Evolutionary conservation across 805 yeast genomes (phyloP).

Genomic region (Kluyveromyces nonfermentans): DNA sequence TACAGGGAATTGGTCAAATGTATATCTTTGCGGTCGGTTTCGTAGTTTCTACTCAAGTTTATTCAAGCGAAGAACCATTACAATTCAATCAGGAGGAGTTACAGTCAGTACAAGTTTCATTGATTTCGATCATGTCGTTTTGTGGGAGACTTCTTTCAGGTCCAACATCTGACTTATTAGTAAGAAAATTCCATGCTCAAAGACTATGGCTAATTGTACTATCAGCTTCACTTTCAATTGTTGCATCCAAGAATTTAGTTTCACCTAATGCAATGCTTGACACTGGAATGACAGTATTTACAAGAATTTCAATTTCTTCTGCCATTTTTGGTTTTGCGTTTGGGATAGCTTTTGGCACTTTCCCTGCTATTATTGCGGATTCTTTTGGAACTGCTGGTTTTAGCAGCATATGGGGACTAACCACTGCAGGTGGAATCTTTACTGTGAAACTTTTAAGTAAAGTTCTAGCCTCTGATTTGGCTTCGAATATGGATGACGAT

Average conservation of each 20-base stretch:
- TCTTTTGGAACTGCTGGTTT: slow-evolving; percentile 57
- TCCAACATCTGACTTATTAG: slow-evolving; percentile 50
- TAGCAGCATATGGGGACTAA: slow-evolving; percentile 68
- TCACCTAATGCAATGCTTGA: slow-evolving; percentile 14
- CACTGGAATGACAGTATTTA: slow-evolving; percentile 23
- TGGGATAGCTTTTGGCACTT: slow-evolving; percentile 64
- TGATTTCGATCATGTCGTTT: slow-evolving; percentile 56
- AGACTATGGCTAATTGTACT: slow-evolving; percentile 55
- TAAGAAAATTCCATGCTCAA: slow-evolving; percentile 43
- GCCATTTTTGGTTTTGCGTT: slow-evolving; percentile 53
- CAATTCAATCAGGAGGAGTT: slow-evolving; percentile 32
- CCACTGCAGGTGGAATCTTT: slow-evolving; percentile 61
- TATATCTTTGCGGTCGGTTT: slow-evolving; percentile 70
- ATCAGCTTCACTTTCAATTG: slow-evolving; percentile 30
- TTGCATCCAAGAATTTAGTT: slow-evolving; percentile 30
- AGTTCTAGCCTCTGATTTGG: slow-evolving; percentile 47
- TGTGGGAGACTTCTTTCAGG: slow-evolving; percentile 59
- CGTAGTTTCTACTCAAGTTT: slow-evolving; percentile 44
- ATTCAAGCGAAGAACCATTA: slow-evolving; percentile 17
- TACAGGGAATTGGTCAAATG: slow-evolving; percentile 60
- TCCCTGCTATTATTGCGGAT: slow-evolving; percentile 70
- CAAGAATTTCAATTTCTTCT: slow-evolving; percentile 41
- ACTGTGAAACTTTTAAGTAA: slow-evolving; percentile 45
- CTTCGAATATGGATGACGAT: slow-evolving; percentile 33
- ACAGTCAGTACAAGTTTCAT: slow-evolving; percentile 66